phyloP scores from a whole-genome alignment of 768 basidiomycete genomes.

The Obba rivulosa region DNA sequence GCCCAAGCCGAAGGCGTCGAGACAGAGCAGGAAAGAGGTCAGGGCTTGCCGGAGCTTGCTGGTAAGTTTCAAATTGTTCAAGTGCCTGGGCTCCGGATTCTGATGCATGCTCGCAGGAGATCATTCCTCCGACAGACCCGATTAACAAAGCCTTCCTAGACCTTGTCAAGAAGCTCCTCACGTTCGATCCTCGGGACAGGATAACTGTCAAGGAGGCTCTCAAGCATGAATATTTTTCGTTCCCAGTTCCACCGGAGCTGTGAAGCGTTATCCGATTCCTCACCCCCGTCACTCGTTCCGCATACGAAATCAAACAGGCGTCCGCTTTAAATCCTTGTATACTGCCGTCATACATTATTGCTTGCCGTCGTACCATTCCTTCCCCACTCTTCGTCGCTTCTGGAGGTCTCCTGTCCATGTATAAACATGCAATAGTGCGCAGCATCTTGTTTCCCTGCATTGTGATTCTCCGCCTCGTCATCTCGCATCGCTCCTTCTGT shows the following conservation, averaged over 20 bases:
- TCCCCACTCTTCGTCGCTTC: slow-evolving; percentile 15
- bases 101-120: slow-evolving; percentile 49
- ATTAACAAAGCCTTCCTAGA: slow-evolving; percentile 81
- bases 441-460: slow-evolving; percentile 14
- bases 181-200: slow-evolving; percentile 86
- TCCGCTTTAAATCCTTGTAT: slow-evolving; percentile 17
- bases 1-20: slow-evolving; percentile 83
- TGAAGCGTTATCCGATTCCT: slow-evolving; percentile 28
- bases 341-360: slow-evolving; percentile 20
- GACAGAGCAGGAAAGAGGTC: slow-evolving; percentile 93
- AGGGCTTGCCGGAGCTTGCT: slow-evolving; percentile 72
- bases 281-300: slow-evolving; percentile 1
- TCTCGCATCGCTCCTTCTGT: slow-evolving; percentile 3
- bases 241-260: slow-evolving; percentile 63
- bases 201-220: slow-evolving; percentile 87
- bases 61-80: slow-evolving; percentile 58
- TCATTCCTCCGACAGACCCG: slow-evolving; percentile 72
- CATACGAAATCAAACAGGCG: slow-evolving; percentile 19
- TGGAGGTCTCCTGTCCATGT: slow-evolving; percentile 21
- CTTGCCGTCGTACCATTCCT: slow-evolving; percentile 21
- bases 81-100: neutral
- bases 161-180: slow-evolving; percentile 80
- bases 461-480: slow-evolving; percentile 5
- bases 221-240: slow-evolving; percentile 78
- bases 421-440: slow-evolving; percentile 26